A percentile compares a stretch with the other conserved stretches of the same genome.
These are phyloP conservation scores for Mycena kentingensis DNA, from an alignment of 768 basidiomycete species.

Conservation along the genomic window DNA sequence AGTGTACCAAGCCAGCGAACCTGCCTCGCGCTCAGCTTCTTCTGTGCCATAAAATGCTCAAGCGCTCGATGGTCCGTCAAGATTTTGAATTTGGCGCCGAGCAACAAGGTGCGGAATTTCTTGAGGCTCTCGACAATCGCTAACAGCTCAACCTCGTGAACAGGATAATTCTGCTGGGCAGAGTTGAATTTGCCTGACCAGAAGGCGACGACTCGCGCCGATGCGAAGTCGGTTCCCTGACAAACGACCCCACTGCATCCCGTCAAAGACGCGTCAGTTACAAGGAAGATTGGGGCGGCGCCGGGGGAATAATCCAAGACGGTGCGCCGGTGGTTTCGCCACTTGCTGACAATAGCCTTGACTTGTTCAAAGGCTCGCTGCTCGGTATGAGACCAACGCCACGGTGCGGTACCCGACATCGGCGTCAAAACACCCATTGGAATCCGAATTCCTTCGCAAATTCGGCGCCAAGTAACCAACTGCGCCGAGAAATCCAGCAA, in stretches of 20 bases:
- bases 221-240: constrained; percentile 31
- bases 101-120: constrained; percentile 30
- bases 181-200: constrained; percentile 39
- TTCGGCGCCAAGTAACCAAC: constrained; percentile 37
- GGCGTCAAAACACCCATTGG: constrained; percentile 39
- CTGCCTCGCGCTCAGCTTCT: too few relatives aligned
- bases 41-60: too few relatives aligned
- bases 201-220: constrained; percentile 32
- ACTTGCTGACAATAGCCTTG: constrained; percentile 25
- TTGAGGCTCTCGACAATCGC: constrained; percentile 39
- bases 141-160: constrained; percentile 41
- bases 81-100: constrained; percentile 32
- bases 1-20: too few relatives aligned
- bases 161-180: too few relatives aligned
- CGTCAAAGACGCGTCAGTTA: constrained; percentile 34
- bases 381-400: constrained; percentile 32
- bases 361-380: constrained; percentile 39
- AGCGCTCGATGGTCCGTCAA: constrained; percentile 35
- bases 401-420: constrained; percentile 27
- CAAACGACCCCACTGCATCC: constrained; percentile 32
- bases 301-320: constrained; percentile 22
- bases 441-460: constrained; percentile 32
- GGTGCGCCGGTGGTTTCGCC: constrained; percentile 25
- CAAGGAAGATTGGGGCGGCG: constrained; percentile 29
- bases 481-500: constrained; percentile 36